A percentile compares a stretch with the other conserved stretches of the same genome.
Evolutionary conservation across 2,329 filamentous ascomycete species (phyloP).

Genomic region (Neofusicoccum laricinum): DNA sequence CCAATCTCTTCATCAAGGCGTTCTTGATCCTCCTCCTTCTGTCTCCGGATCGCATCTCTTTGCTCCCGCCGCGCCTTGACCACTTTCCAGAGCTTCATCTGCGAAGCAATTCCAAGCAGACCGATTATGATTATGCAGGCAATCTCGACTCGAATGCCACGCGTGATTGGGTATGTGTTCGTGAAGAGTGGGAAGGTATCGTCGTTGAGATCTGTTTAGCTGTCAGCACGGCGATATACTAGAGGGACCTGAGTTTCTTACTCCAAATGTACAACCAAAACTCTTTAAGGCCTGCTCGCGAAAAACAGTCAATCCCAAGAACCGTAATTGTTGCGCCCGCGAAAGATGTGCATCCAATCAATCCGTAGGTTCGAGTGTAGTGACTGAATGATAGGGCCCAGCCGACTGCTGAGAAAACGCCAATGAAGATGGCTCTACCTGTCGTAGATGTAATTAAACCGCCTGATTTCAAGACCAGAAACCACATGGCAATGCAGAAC

Average conservation of each 20-base stretch:
- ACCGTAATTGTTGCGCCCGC: conserved; percentile 75
- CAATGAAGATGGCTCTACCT: conserved; percentile 72
- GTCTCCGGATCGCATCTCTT: conserved; percentile 45
- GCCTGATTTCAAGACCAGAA: conserved; percentile 72
- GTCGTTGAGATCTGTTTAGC: conserved; percentile 63
- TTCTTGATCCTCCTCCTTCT: conserved; percentile 57
- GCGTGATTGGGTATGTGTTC: conserved; percentile 78
- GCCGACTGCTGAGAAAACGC: conserved; percentile 63
- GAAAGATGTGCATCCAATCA: conserved; percentile 77
- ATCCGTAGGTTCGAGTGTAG: conserved; percentile 72
- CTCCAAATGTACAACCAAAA: conserved; percentile 94
- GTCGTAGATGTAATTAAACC: conserved; percentile 65
- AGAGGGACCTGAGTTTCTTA: conserved; percentile 33
- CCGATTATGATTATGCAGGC: conserved; percentile 73
- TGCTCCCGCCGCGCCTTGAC: conserved; percentile 56
- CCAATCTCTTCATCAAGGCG: conserved; percentile 69
- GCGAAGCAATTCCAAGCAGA: conserved; percentile 74
- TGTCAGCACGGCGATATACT: background rate
- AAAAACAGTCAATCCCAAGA: conserved; percentile 88
- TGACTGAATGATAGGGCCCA: conserved; percentile 68
- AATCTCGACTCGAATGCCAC: conserved; percentile 80
- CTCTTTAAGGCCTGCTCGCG: conserved; percentile 84
- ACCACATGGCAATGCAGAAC: conserved; percentile 87
- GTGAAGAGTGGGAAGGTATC: conserved; percentile 75
- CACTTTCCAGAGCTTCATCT: conserved; percentile 81